Percentiles rank a stretch among this genome's conserved stretches.
Evolutionary conservation across 2,329 filamentous ascomycete genomes (phyloP).

Genomic region (Macrophomina pseudophaseolina): DNA sequence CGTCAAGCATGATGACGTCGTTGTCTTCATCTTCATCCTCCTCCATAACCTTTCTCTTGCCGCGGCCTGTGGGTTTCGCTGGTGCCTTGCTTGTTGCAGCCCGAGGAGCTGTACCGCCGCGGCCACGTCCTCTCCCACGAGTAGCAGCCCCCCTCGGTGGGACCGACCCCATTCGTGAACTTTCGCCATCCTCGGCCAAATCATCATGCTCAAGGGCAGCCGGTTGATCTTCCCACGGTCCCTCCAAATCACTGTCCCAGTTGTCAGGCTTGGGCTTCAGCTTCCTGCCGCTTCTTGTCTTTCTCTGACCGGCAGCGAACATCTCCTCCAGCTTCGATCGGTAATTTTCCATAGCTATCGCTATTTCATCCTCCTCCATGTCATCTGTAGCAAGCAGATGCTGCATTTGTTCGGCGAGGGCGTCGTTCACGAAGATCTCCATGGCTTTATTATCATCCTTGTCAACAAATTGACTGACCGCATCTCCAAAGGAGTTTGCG

Average conservation of each 20-base stretch:
- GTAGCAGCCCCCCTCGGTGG: conserved; percentile 47
- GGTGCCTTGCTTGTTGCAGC: conserved; percentile 42
- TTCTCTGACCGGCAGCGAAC: conserved; percentile 70
- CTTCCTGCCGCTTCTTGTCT: conserved; percentile 56
- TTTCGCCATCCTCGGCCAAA: conserved; percentile 43
- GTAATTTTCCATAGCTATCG: conserved; percentile 74
- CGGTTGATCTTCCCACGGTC: conserved; percentile 81
- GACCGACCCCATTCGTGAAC: conserved; percentile 33
- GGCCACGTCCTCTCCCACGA: conserved; percentile 54
- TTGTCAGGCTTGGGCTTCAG: conserved; percentile 76
- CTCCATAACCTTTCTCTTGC: conserved; percentile 46
- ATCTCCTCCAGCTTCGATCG: conserved; percentile 71
- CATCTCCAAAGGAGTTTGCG: conserved; percentile 90
- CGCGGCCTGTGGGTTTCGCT: conserved; percentile 41
- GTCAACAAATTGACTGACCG: conserved; percentile 88
- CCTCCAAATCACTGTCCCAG: conserved; percentile 92
- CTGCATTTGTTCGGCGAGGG: conserved; percentile 50
- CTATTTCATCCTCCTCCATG: conserved; percentile 71
- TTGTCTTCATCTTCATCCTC: conserved; percentile 51
- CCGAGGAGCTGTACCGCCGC: conserved; percentile 45
- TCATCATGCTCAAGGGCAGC: conserved; percentile 65
- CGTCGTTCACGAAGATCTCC: conserved; percentile 55
- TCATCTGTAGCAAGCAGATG: conserved; percentile 42
- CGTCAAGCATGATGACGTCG: conserved; percentile 47
- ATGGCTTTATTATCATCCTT: conserved; percentile 96